phyloP scores from a whole-genome alignment of 2,329 filamentous ascomycete genomes.

The Colletotrichum trifolii region DNA sequence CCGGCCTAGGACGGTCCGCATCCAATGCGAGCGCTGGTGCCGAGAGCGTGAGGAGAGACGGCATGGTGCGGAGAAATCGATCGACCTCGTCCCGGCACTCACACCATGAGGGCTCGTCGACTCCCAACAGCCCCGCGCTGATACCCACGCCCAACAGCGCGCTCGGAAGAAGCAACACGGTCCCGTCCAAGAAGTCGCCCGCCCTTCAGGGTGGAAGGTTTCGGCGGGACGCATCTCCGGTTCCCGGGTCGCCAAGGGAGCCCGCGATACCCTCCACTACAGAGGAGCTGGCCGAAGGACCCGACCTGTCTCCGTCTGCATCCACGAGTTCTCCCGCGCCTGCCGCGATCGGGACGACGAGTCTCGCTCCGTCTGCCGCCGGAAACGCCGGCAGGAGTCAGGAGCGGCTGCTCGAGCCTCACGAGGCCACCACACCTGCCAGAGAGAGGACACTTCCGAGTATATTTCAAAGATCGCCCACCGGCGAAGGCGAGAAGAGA shows the following conservation, averaged over 20 bases:
- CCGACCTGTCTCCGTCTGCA: slow-evolving; percentile 26
- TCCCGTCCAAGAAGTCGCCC: slow-evolving; percentile 90
- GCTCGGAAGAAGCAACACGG: slow-evolving; percentile 81
- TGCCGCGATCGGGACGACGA: slow-evolving; percentile 42
- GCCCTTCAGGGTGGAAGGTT: slow-evolving; percentile 76
- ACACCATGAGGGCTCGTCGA: slow-evolving; percentile 76
- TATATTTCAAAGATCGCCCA: slow-evolving; percentile 77
- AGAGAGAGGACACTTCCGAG: slow-evolving; percentile 76
- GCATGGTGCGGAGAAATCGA: slow-evolving; percentile 84
- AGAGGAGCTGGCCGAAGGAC: slow-evolving; percentile 26
- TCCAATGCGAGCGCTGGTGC: slow-evolving; percentile 91
- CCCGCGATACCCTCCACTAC: slow-evolving; percentile 45
- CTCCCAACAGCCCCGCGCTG: slow-evolving; percentile 72
- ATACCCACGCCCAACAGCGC: slow-evolving; percentile 66
- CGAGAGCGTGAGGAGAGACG: slow-evolving; percentile 85
- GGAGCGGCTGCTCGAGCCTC: slow-evolving; percentile 58
- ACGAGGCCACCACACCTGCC: slow-evolving; percentile 63
- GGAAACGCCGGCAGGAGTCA: slow-evolving; percentile 57
- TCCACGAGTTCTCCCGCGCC: slow-evolving; percentile 42
- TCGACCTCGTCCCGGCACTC: slow-evolving; percentile 93
- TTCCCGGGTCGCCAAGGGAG: slow-evolving; percentile 49
- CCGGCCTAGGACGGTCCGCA: slow-evolving; percentile 76
- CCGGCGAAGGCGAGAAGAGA: slow-evolving; percentile 69
- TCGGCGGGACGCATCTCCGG: slow-evolving; percentile 44
- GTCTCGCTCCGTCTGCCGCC: slow-evolving; percentile 43